These are phyloP conservation scores for Ilyonectria robusta DNA, from an alignment of 2,329 filamentous ascomycete genomes.

Conservation along the genomic window DNA sequence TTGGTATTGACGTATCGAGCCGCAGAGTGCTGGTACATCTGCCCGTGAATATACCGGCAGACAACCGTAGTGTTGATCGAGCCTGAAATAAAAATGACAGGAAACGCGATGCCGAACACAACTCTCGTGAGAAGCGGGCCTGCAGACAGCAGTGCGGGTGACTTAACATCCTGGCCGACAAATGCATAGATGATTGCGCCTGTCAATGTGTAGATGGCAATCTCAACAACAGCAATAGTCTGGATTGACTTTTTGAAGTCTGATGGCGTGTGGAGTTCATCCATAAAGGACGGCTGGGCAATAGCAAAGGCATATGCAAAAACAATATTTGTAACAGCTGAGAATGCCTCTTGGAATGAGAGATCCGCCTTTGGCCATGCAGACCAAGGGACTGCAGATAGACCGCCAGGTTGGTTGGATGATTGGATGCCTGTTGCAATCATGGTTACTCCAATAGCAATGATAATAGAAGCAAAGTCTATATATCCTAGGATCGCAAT, in stretches of 20 bases:
- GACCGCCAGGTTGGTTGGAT: slow-evolving; percentile 48
- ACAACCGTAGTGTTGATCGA: slow-evolving; percentile 72
- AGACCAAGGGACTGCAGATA: slow-evolving; percentile 56
- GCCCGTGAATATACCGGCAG: slow-evolving; percentile 60
- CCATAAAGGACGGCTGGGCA: slow-evolving; percentile 42
- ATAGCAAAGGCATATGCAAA: slow-evolving; percentile 44
- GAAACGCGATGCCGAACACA: slow-evolving; percentile 78
- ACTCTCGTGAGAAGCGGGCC: slow-evolving; percentile 73
- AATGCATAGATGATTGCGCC: slow-evolving; percentile 79
- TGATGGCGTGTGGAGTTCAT: slow-evolving; percentile 42
- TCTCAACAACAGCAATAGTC: slow-evolving; percentile 73
- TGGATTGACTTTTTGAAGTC: slow-evolving; percentile 67
- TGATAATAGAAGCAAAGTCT: slow-evolving; percentile 73
- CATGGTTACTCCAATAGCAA: slow-evolving; percentile 71
- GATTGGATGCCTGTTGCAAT: slow-evolving; percentile 71
- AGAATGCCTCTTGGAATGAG: slow-evolving; percentile 68
- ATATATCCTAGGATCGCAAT: slow-evolving; percentile 42
- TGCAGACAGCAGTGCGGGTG: slow-evolving; percentile 78
- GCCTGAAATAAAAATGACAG: slow-evolving; percentile 60
- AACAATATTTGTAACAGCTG: slow-evolving; percentile 72
- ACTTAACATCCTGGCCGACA: slow-evolving; percentile 73
- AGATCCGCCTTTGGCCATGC: slow-evolving; percentile 62
- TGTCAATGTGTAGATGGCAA: slow-evolving; percentile 75
- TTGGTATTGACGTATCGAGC: slow-evolving; percentile 61
- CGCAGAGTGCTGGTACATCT: slow-evolving; percentile 57